Percentiles rank a stretch among this genome's conserved stretches.
These are phyloP conservation scores for Chlamydomonas asymmetrica DNA, from an alignment of 139 green algal genomes.

Conservation along the genomic window DNA sequence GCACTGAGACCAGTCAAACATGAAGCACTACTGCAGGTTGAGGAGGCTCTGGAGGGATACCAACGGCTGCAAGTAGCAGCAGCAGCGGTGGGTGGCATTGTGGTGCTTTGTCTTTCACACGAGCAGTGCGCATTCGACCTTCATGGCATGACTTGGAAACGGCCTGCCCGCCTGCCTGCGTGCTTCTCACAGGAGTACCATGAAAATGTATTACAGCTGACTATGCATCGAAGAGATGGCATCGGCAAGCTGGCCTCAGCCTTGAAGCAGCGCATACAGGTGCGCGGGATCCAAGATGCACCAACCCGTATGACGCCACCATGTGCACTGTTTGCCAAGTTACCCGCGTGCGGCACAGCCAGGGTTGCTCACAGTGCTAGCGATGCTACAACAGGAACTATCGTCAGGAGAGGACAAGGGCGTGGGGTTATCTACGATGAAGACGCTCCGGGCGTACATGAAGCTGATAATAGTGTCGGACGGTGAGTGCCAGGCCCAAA, in stretches of 20 bases:
- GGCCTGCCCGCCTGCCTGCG: too few species aligned
- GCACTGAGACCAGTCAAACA: background rate
- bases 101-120: background rate
- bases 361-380: too few species aligned
- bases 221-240: constrained; percentile 30
- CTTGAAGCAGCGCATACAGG: constrained; percentile 57
- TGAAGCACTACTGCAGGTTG: constrained; percentile 30
- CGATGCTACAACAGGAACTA: constrained; percentile 35
- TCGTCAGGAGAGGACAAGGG: constrained; percentile 8
- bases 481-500: constrained; percentile 45
- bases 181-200: constrained; percentile 45
- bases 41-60: constrained; percentile 54
- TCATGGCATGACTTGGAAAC: too few species aligned
- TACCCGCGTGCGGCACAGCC: too few species aligned
- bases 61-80: constrained; percentile 57
- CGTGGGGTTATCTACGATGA: constrained; percentile 51
- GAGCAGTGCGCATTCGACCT: too few species aligned
- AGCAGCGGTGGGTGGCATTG: constrained; percentile 41
- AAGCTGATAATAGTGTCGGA: constrained; percentile 57
- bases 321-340: too few species aligned
- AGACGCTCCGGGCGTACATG: constrained; percentile 51
- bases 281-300: constrained; percentile 6
- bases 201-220: constrained; percentile 56
- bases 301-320: background rate
- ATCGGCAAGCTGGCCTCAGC: constrained; percentile 50